phyloP scores from a whole-genome alignment of 208 protist genomes.

The Acanthamoeba triangularis region DNA sequence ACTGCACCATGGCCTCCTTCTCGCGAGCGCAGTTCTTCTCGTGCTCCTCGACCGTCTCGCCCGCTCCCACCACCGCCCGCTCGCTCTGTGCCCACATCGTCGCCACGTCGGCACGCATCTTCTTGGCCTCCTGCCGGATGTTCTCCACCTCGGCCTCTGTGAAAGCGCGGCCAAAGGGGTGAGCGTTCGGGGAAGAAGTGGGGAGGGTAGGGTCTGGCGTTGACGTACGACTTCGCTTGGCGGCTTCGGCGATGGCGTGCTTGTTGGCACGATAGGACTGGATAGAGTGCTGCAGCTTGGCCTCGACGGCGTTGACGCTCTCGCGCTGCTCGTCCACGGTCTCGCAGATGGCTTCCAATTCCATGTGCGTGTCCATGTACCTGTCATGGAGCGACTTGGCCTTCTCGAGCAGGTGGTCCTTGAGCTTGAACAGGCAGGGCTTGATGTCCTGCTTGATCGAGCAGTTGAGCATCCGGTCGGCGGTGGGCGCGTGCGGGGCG shows the following conservation, averaged over 20 bases:
- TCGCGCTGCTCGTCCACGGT: constrained; percentile 15
- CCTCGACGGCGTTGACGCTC: not conserved
- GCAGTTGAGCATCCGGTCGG: constrained; percentile 26
- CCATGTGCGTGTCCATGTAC: not conserved
- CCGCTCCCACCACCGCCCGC: not conserved
- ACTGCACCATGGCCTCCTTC: not conserved
- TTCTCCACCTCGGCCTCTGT: constrained; percentile 26
- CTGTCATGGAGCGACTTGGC: not conserved
- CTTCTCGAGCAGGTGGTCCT: not conserved
- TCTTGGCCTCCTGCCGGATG: not conserved
- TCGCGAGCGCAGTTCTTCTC: not conserved
- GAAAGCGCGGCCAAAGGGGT: not conserved
- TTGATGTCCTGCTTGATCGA: constrained; percentile 37
- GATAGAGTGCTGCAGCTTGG: not conserved
- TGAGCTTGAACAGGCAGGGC: constrained; percentile 1
- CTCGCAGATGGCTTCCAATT: not conserved
- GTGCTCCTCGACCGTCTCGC: not conserved
- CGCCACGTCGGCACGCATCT: not conserved
- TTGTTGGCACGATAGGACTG: not conserved
- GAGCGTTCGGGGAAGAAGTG: not conserved
- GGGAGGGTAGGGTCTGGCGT: not conserved
- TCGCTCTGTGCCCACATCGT: constrained; percentile 8
- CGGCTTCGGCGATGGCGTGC: not conserved
- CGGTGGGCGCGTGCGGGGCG: not conserved
- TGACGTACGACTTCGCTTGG: not conserved